A percentile compares a stretch with the other conserved stretches of the same genome.
These are phyloP conservation scores for Dalbergia cochinchinensis DNA, from an alignment of 306 rosid species.

Conservation along the genomic window DNA sequence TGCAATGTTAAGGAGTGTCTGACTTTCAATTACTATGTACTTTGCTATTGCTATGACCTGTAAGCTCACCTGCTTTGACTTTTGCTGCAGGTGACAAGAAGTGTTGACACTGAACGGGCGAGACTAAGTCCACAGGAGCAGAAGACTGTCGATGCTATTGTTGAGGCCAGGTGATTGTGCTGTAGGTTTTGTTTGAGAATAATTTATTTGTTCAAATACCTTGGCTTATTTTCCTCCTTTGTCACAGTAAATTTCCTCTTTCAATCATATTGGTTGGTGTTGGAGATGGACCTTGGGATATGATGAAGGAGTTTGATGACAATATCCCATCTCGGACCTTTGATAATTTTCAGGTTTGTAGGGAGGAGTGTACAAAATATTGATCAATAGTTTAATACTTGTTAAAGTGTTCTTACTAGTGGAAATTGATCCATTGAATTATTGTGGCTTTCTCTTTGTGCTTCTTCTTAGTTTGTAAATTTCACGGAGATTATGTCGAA, in stretches of 20 bases:
- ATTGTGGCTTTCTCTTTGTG: conserved; percentile 34
- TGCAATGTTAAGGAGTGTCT: conserved; percentile 4
- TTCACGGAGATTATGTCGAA: conserved; percentile 88
- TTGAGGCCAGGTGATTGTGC: conserved; percentile 82
- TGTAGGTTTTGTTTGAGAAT: neutral
- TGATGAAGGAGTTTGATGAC: conserved; percentile 95
- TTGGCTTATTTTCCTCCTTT: conserved; percentile 42
- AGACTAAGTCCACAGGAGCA: conserved; percentile 91
- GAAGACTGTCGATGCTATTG: conserved; percentile 89
- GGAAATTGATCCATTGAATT: conserved; percentile 32
- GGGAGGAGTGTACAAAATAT: neutral
- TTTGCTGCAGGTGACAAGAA: conserved; percentile 86
- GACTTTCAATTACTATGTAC: conserved; percentile 11
- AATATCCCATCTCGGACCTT: conserved; percentile 89
- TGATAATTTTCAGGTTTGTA: conserved; percentile 90
- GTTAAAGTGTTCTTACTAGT: conserved; percentile 9
- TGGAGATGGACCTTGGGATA: conserved; percentile 99
- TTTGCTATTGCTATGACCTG: neutral
- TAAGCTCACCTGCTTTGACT: conserved; percentile 16
- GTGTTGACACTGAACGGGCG: conserved; percentile 81
- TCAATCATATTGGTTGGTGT: conserved; percentile 95
- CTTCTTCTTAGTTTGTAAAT: conserved; percentile 83
- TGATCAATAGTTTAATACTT: neutral
- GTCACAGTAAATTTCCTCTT: conserved; percentile 84
- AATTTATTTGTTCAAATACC: conserved; percentile 26